Evolutionary conservation across 164 flowering plant species (phyloP).

Genomic region (Annona cherimola): DNA sequence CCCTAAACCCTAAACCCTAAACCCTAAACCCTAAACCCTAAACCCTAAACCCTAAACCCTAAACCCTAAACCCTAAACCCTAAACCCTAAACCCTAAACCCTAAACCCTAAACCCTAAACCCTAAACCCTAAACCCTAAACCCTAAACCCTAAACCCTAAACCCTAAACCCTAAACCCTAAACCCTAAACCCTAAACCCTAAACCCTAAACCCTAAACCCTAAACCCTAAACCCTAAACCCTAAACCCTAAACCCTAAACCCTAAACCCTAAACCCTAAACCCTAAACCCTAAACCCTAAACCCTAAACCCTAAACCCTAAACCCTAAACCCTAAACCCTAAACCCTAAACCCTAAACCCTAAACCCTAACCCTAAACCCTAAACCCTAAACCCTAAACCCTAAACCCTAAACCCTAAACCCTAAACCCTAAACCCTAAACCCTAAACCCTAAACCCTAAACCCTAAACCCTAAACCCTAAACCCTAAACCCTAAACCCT

Average conservation of each 20-base stretch:
- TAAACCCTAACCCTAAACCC: not conserved
- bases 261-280: not conserved
- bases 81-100: not conserved
- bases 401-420: not conserved
- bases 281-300: not conserved
- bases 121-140: not conserved
- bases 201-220: not conserved
- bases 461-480: not conserved
- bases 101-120: not conserved
- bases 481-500: not conserved
- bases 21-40: not conserved
- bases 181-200: not conserved
- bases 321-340: not conserved
- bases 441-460: not conserved
- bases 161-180: not conserved
- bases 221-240: not conserved
- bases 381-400: not conserved
- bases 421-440: not conserved
- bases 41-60: not conserved
- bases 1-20: conserved; percentile 5
- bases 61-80: not conserved
- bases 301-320: not conserved
- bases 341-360: not conserved
- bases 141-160: not conserved
- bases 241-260: not conserved